Evolutionary conservation across 768 basidiomycete genomes (phyloP), one percentile per base, ranked within the genome.

Genomic region (Hortiboletus flavorubellus): DNA sequence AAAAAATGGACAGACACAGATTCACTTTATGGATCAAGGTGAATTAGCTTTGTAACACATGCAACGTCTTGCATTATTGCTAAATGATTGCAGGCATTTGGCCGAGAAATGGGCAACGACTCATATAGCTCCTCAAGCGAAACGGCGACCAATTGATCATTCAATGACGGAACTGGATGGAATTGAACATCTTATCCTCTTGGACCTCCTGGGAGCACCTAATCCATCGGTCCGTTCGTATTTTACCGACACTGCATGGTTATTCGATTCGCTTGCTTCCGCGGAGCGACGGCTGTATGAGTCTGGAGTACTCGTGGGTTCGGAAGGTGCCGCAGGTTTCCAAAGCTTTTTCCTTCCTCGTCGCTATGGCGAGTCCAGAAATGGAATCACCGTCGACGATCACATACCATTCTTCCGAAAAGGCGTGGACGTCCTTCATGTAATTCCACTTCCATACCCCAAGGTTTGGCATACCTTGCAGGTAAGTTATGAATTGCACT

Each of bases 21-120:
- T 71, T 95, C 92, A 1, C 85, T 93, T 41, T 99, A 99, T 67
- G 96, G 96, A n/a, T 87, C 96, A 39, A 84, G 91, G 95, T 93
- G 64, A 53, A 46, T 30, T 26, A 12, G 21, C 35, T 21, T 52
- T 15, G 9, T 12, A 15, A 12, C 10, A 18, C 34, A 10, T 1
- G 2, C 26, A 40, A 11, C 12, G n/a, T 50, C 8, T 21, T 50
- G 18, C 46, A 35, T 43, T 33, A n/a, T 44, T 51, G 18, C 30
- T 15, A 49, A 49, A 49, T 49, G 7, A 30, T n/a, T 46, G 16
- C 61, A 95, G 94, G 61, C 93, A 99, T 73, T 81, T 99, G 18
- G 93, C 95, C 5, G 76, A 87, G 51, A 84, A 83, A 68, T 98
- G 97, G 97, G 76, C 80, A 14, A 75, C 79, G 1, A 82, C 85